Evolutionary conservation across 306 rosid species (phyloP).

Genomic region (Abrus pulchellus): DNA sequence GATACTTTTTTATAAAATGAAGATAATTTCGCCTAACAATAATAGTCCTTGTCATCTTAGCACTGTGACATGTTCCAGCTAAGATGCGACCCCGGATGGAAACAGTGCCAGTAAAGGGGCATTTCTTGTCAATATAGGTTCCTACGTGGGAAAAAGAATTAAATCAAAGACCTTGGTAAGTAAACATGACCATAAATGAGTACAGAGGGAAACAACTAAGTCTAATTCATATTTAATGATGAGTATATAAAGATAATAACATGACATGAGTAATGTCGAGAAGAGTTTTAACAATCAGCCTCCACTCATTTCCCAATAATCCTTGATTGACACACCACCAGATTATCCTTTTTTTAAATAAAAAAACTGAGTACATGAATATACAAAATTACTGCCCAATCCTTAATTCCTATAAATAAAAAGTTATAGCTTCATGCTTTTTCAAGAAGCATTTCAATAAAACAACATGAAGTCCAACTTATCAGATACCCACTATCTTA

Average conservation of each 20-base stretch:
- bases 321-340: neutral
- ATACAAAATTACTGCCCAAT: neutral
- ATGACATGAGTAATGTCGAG: neutral
- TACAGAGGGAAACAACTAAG: neutral
- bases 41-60: slow-evolving; percentile 86
- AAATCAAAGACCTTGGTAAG: neutral
- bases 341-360: neutral
- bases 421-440: neutral
- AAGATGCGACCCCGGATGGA: slow-evolving; percentile 85
- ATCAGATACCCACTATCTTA: neutral
- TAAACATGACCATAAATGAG: neutral
- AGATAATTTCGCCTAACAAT: slow-evolving; percentile 81
- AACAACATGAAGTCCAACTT: neutral
- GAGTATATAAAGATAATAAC: neutral
- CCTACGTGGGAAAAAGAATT: slow-evolving; percentile 46
- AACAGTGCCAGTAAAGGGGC: slow-evolving; percentile 83
- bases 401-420: neutral
- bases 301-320: neutral
- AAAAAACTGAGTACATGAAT: neutral
- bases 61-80: slow-evolving; percentile 89
- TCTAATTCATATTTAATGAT: neutral
- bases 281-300: neutral
- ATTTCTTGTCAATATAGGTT: slow-evolving; percentile 84
- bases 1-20: slow-evolving; percentile 84
- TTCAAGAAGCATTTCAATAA: neutral